Conservation (phyloP, 2,329 filamentous ascomycete species). For the Fusarium sororula region DNA sequence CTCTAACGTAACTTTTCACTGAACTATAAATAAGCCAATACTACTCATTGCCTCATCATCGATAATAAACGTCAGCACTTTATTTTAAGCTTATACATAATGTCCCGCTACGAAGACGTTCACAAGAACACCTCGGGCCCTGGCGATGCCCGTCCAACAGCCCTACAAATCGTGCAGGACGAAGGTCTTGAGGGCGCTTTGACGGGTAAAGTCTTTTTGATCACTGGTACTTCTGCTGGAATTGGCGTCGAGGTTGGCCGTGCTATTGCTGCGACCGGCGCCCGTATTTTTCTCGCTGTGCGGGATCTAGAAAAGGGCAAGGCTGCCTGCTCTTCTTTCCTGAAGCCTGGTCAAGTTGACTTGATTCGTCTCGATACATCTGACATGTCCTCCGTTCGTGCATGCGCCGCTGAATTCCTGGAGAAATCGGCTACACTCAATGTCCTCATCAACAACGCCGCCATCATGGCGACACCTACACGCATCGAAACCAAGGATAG, state of each 20-base stretch:
- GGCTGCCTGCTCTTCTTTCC: background rate
- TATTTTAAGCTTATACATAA: background rate
- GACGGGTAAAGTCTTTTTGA: slow-evolving; percentile 47
- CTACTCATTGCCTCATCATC: too few species aligned
- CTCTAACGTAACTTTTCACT: background rate
- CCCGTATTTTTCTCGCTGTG: slow-evolving; percentile 28
- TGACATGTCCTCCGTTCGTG: slow-evolving; percentile 33
- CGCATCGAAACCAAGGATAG: slow-evolving; percentile 28
- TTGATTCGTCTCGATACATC: slow-evolving; percentile 35
- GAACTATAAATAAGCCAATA: too few species aligned
- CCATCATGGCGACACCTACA: slow-evolving; percentile 32
- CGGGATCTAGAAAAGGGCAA: slow-evolving; percentile 27
- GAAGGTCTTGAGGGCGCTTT: slow-evolving; percentile 45
- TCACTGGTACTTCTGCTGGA: slow-evolving; percentile 55
- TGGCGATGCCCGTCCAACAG: slow-evolving; percentile 51
- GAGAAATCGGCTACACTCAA: slow-evolving; percentile 19
- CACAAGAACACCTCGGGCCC: slow-evolving; percentile 1
- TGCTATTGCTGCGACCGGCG: slow-evolving; percentile 52
- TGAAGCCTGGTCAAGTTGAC: slow-evolving; percentile 11
- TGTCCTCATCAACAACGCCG: slow-evolving; percentile 35
- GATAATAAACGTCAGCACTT: background rate
- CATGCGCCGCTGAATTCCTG: slow-evolving; percentile 30
- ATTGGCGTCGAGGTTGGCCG: slow-evolving; percentile 55
- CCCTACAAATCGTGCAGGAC: slow-evolving; percentile 50
- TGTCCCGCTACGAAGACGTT: slow-evolving; percentile 9